Evolutionary conservation across 306 rosid species (phyloP).

Genomic region (Comarum palustre): DNA sequence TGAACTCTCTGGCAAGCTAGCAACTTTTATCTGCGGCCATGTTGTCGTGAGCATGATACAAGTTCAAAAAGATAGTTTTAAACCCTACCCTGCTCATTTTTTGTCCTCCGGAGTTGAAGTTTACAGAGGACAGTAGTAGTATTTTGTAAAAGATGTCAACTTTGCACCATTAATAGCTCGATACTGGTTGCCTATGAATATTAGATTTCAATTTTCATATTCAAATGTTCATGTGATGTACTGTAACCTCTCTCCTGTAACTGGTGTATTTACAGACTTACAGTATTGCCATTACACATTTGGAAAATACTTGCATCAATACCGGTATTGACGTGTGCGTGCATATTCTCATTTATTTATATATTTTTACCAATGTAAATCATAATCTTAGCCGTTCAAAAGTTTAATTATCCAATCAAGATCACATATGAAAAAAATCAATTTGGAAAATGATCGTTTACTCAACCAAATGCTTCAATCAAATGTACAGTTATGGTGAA

Average conservation of each 20-base stretch:
- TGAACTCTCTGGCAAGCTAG: constrained; percentile 46
- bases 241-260: neutral
- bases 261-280: neutral
- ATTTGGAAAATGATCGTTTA: too few species aligned
- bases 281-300: neutral
- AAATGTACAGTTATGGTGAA: too few species aligned
- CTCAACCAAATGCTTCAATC: too few species aligned
- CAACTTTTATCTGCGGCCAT: constrained; percentile 75
- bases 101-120: constrained; percentile 36
- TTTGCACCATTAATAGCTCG: constrained; percentile 14
- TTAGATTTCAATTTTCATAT: neutral
- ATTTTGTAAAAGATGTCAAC: constrained; percentile 11
- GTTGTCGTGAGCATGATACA: constrained; percentile 60
- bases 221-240: neutral
- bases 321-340: too few species aligned
- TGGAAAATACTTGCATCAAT: too few species aligned
- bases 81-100: constrained; percentile 52
- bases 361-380: too few species aligned
- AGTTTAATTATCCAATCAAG: too few species aligned
- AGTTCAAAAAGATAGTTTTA: constrained; percentile 52
- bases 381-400: too few species aligned
- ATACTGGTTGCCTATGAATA: constrained; percentile 9
- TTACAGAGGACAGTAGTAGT: constrained; percentile 27
- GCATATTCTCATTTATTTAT: too few species aligned
- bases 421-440: too few species aligned